Evolutionary conservation across 2,329 filamentous ascomycete genomes (phyloP).

Genomic region (Fusarium piperis): DNA sequence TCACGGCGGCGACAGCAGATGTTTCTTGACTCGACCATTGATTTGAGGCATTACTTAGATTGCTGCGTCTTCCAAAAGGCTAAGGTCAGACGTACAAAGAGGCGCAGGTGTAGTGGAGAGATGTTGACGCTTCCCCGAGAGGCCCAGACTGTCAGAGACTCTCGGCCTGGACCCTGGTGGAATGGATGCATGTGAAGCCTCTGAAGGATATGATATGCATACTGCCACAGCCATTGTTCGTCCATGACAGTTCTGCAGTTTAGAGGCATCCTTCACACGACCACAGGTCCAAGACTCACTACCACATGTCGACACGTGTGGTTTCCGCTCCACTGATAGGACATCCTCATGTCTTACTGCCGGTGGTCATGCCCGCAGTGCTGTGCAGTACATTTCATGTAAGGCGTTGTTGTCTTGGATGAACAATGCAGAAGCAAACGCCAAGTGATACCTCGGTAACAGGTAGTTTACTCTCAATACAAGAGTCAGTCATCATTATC

Average conservation of each 20-base stretch:
- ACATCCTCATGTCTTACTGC: not conserved
- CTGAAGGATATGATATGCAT: not conserved
- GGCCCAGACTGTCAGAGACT: not conserved
- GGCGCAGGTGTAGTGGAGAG: conserved; percentile 11
- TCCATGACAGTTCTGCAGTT: not conserved
- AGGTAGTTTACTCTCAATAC: not conserved
- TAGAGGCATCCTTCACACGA: conserved; percentile 1
- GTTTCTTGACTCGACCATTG: conserved; percentile 2
- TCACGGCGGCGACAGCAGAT: conserved; percentile 23
- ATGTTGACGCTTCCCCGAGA: not conserved
- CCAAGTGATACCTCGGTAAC: not conserved
- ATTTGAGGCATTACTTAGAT: not conserved
- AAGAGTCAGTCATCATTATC: not conserved
- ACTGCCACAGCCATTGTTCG: not conserved
- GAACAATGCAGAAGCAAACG: not conserved
- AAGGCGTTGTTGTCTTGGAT: not conserved
- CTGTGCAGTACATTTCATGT: not conserved
- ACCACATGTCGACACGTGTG: conserved; percentile 19
- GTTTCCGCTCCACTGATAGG: conserved; percentile 1
- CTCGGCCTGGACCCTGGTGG: not conserved
- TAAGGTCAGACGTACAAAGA: not conserved
- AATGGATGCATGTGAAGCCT: conserved; percentile 28
- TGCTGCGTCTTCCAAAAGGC: not conserved
- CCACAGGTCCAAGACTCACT: not conserved
- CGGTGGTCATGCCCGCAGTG: not conserved